A percentile compares a stretch with the other conserved stretches of the same genome.
Conservation (phyloP, 2,329 filamentous ascomycete species). For the Exophiala lecanii-corni region DNA sequence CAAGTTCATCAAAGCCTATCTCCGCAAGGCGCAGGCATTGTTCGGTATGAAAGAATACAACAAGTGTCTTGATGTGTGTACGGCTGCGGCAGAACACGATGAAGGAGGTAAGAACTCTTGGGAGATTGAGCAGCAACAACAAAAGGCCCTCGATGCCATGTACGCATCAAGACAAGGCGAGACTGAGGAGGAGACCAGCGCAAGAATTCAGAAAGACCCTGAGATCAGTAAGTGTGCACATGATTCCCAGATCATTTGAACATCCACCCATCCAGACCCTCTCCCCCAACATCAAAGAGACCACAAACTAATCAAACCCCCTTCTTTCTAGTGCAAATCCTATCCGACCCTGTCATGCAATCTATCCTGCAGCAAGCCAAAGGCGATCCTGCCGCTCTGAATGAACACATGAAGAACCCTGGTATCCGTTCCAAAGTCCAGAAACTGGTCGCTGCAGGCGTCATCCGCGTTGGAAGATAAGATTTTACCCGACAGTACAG, state of each 20-base stretch:
- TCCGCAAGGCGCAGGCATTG: constrained; percentile 92
- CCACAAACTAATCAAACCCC: too few species aligned
- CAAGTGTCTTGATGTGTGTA: constrained; percentile 85
- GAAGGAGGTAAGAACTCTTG: constrained; percentile 72
- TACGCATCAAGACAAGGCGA: constrained; percentile 88
- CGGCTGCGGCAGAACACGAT: constrained; percentile 74
- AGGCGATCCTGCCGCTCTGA: constrained; percentile 81
- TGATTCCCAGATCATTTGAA: too few species aligned
- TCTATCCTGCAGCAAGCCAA: constrained; percentile 95
- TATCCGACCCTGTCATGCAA: constrained; percentile 97
- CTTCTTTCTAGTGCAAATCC: constrained; percentile 32
- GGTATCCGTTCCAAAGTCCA: constrained; percentile 82
- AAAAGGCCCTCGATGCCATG: constrained; percentile 88
- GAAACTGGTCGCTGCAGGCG: constrained; percentile 88
- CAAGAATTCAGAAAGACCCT: constrained; percentile 82
- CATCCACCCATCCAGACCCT: neutral
- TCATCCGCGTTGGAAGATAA: constrained; percentile 70
- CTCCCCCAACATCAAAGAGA: neutral
- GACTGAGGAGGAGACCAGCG: constrained; percentile 91
- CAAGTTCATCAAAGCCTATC: constrained; percentile 91
- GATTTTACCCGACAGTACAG: too few species aligned
- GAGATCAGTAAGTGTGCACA: constrained; percentile 61
- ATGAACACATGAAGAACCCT: constrained; percentile 96
- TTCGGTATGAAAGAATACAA: constrained; percentile 98
- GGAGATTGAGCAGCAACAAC: constrained; percentile 90